Evolutionary conservation across 2,329 filamentous ascomycete genomes (phyloP), one percentile per base, ranked within the genome.

Genomic region (Stemphylium beticola): DNA sequence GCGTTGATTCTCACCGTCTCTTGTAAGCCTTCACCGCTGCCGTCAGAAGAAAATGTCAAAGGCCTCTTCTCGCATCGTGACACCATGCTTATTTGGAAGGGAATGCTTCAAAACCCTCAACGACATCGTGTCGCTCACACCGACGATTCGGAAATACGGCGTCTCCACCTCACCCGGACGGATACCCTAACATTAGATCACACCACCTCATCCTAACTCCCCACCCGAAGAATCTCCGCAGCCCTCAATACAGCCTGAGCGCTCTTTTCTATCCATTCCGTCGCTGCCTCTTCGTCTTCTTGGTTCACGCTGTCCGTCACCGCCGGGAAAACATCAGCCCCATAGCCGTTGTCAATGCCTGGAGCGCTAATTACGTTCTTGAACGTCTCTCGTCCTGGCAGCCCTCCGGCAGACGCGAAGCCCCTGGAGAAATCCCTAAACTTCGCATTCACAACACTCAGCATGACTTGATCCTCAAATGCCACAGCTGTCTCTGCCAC

Each of bases 141-240:
- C 26, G 26, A 29, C 26, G 26, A 29, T 29, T 29, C 26, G 10
- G 26, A 29, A 29, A 29, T 10, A 11, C 9, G 26, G 26, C 26
- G 26, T 29, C 26, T 29, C 26, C 26, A 29, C 26, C 10, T 29
- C 26, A 29, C 26, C 26, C 26, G 26, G 26, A 29, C 26, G 26
- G 26, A 29, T 29, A 29, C 10, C 26, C 3, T 29, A 9, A 29
- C 26, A 29, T 10, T 9, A 9, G 26, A 29, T 29, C 33, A 36
- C 37, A 32, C 22, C 10, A 37, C 24, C 4, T 12, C 26, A 29
- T 29, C 15, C 29, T 8, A 46, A 46, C 12, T 46, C 10, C 33
- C 43, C 43, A 46, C 43, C 22, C 22, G 12, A n/a, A 46, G 26
- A 31, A 46, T 46, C 33, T 46, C 43, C 18, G 43, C 43, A 36